A percentile compares a stretch with the other conserved stretches of the same genome.
Evolutionary conservation across 176 grass and related monocot genomes (phyloP).

Genomic region (Poa pratensis): DNA sequence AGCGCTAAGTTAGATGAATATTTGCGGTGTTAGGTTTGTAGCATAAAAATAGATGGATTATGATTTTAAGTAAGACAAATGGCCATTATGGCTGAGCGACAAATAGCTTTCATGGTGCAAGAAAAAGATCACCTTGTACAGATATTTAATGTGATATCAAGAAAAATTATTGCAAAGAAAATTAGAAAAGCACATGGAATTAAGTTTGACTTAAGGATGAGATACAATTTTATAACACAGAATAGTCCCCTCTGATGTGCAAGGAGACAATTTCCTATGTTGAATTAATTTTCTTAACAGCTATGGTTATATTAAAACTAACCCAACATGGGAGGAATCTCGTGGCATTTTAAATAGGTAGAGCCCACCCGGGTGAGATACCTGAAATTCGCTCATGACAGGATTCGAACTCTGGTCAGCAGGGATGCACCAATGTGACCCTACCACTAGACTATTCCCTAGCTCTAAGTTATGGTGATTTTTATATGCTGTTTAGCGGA

Average conservation of each 20-base stretch:
- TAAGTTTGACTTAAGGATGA: not conserved
- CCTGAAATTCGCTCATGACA: not conserved
- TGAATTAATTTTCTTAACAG: not conserved
- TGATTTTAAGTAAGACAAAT: no score
- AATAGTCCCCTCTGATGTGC: not conserved
- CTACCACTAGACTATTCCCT: not conserved
- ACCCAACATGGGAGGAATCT: not conserved
- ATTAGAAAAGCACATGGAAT: slow-evolving; percentile 26
- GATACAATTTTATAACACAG: not conserved
- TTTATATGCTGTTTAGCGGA: slow-evolving; percentile 10
- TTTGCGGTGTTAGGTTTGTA: slow-evolving; percentile 7
- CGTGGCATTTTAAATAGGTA: not conserved
- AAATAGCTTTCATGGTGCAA: no score
- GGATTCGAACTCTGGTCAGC: not conserved
- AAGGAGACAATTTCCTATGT: not conserved
- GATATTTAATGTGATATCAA: slow-evolving; percentile 33
- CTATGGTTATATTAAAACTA: not conserved
- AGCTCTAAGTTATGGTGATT: not conserved
- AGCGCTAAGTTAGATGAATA: not conserved
- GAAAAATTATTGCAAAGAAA: slow-evolving; percentile 13
- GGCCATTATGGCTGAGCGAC: no score
- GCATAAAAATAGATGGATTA: slow-evolving; percentile 10
- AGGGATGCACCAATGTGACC: slow-evolving; percentile 8
- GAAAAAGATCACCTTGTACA: slow-evolving; percentile 7
- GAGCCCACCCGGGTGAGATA: not conserved